phyloP scores from a whole-genome alignment of 208 protist species.

The Trypanosoma avium region DNA sequence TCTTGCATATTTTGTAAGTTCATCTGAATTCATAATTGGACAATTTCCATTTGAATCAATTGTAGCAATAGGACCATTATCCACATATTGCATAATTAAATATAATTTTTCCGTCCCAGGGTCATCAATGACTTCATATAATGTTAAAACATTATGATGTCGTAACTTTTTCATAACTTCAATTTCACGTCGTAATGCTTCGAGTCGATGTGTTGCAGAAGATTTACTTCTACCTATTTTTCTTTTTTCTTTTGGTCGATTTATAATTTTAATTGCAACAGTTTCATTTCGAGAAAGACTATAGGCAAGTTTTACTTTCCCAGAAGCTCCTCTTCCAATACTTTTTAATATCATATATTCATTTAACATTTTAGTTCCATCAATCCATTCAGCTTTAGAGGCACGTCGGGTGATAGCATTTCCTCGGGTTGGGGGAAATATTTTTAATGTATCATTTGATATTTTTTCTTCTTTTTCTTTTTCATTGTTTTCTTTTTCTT shows the following conservation, averaged over 20 bases:
- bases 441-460: too few species aligned
- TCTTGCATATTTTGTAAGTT: conserved; percentile 26
- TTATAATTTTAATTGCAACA: conserved; percentile 52
- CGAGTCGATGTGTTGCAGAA: background rate
- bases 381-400: conserved; percentile 7
- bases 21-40: conserved; percentile 30
- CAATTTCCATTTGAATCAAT: conserved; percentile 30
- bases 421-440: too few species aligned
- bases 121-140: conserved; percentile 97
- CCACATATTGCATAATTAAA: conserved; percentile 92
- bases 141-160: conserved; percentile 93
- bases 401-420: background rate
- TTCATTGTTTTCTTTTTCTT: too few species aligned
- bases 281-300: conserved; percentile 19
- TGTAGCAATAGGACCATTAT: conserved; percentile 51
- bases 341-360: conserved; percentile 45
- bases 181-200: conserved; percentile 82
- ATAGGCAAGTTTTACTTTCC: conserved; percentile 41
- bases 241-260: conserved; percentile 16
- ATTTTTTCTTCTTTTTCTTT: too few species aligned
- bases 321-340: conserved; percentile 39
- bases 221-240: background rate
- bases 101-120: conserved; percentile 83
- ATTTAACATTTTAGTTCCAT: conserved; percentile 33
- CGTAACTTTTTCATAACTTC: conserved; percentile 94